Percentiles rank a stretch among this genome's conserved stretches.
Evolutionary conservation across 2,329 filamentous ascomycete species (phyloP).

Genomic region (Xylariaceae sp.): DNA sequence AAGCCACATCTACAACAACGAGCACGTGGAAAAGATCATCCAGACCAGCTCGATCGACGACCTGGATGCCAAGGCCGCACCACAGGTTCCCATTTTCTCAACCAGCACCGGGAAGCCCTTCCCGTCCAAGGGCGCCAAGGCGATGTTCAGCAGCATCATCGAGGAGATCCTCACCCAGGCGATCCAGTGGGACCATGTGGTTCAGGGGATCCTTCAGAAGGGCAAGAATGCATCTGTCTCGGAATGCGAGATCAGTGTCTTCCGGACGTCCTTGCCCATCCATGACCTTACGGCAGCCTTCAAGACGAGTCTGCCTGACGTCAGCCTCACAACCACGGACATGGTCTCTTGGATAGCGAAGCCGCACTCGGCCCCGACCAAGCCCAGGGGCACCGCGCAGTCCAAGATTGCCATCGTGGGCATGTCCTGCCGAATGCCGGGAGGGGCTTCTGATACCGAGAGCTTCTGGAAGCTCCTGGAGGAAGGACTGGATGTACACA

Average conservation of each 20-base stretch:
- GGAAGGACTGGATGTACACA: slow-evolving; percentile 18
- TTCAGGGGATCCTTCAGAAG: neutral
- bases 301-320: no score
- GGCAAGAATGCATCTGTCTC: neutral
- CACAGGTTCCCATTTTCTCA: neutral
- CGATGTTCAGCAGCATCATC: neutral
- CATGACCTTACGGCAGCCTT: neutral
- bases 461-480: slow-evolving; percentile 18
- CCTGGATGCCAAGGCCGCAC: neutral
- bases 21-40: neutral
- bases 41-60: neutral
- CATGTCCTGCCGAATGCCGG: slow-evolving; percentile 16
- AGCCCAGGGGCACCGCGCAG: neutral
- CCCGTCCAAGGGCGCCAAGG: neutral
- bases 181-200: neutral
- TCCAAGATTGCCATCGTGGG: slow-evolving; percentile 18
- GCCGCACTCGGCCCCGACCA: neutral
- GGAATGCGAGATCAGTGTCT: neutral
- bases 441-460: slow-evolving; percentile 12
- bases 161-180: neutral
- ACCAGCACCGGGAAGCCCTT: neutral
- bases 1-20: neutral
- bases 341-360: neutral
- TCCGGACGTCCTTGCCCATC: neutral
- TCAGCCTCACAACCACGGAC: neutral